phyloP scores from a whole-genome alignment of 176 grass and related monocot species.

The Eragrostis nindensis region DNA sequence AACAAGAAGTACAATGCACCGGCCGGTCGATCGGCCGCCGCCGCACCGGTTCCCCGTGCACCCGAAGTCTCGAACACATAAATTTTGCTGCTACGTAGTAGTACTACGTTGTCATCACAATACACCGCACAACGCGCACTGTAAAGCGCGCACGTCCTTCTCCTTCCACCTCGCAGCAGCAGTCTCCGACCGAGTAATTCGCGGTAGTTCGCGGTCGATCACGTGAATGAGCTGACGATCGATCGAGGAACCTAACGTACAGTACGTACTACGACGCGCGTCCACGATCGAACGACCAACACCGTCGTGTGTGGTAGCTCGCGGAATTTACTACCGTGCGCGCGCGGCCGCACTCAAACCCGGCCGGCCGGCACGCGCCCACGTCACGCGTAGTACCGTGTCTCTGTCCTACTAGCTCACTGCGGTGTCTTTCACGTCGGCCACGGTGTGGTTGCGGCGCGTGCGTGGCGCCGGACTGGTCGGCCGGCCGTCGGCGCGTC shows the following conservation, averaged over 20 bases:
- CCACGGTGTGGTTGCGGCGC: neutral
- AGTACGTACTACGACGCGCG: neutral
- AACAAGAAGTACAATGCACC: neutral
- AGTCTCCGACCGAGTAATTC: slow-evolving; percentile 17
- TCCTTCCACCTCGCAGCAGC: neutral
- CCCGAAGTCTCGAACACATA: neutral
- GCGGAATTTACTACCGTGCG: slow-evolving; percentile 4
- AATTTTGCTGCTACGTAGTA: neutral
- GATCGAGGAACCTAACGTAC: neutral
- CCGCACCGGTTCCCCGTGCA: neutral
- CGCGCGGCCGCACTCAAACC: neutral
- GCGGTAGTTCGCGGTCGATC: slow-evolving; percentile 27
- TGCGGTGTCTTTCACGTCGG: neutral
- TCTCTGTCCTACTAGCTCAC: too few species aligned
- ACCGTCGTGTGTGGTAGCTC: neutral
- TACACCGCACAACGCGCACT: neutral
- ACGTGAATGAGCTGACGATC: neutral
- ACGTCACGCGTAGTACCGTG: neutral
- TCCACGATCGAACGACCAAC: neutral
- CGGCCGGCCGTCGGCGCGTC: neutral
- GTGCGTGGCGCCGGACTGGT: neutral
- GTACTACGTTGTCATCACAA: too few species aligned
- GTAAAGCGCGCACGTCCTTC: neutral
- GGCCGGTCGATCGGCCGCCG: neutral
- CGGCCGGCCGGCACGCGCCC: neutral